These are phyloP conservation scores for Cutaneotrichosporon sp. DNA, from an alignment of 1,284 basidiomycete genomes.

Conservation along the genomic window DNA sequence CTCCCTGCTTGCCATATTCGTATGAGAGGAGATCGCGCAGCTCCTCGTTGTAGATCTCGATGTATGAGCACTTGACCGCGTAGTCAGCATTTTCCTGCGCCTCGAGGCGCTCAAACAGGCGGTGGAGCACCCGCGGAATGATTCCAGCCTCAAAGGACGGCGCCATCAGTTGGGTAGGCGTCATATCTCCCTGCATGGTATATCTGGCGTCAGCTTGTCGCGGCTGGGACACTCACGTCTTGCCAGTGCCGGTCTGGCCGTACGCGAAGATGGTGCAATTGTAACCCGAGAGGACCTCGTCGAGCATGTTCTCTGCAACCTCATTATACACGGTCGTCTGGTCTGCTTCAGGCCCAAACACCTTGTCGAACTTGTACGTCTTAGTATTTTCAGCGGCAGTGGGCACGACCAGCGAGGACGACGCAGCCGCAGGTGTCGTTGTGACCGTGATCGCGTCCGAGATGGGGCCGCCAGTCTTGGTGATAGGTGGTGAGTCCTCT, in stretches of 20 bases:
- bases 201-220: slow-evolving; percentile 54
- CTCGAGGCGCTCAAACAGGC: slow-evolving; percentile 85
- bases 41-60: slow-evolving; percentile 99
- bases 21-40: slow-evolving; percentile 83
- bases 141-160: slow-evolving; percentile 89
- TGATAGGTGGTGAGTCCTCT: slow-evolving; percentile 75
- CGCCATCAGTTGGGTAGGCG: slow-evolving; percentile 68
- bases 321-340: slow-evolving; percentile 92
- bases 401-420: slow-evolving; percentile 23
- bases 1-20: slow-evolving; percentile 59
- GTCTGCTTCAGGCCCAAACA: slow-evolving; percentile 96
- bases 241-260: slow-evolving; percentile 97
- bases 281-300: slow-evolving; percentile 90
- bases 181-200: slow-evolving; percentile 91
- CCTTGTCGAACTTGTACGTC: slow-evolving; percentile 85
- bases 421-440: slow-evolving; percentile 49
- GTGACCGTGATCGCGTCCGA: slow-evolving; percentile 73
- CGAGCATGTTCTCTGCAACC: slow-evolving; percentile 86
- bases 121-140: slow-evolving; percentile 92
- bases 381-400: slow-evolving; percentile 53
- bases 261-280: slow-evolving; percentile 99
- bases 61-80: slow-evolving; percentile 87
- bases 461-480: slow-evolving; percentile 66
- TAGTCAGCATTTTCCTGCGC: slow-evolving; percentile 66
- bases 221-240: slow-evolving; percentile 66